phyloP scores from a whole-genome alignment of 495 filamentous ascomycete genomes.

The Recurvomyces mirabilis region DNA sequence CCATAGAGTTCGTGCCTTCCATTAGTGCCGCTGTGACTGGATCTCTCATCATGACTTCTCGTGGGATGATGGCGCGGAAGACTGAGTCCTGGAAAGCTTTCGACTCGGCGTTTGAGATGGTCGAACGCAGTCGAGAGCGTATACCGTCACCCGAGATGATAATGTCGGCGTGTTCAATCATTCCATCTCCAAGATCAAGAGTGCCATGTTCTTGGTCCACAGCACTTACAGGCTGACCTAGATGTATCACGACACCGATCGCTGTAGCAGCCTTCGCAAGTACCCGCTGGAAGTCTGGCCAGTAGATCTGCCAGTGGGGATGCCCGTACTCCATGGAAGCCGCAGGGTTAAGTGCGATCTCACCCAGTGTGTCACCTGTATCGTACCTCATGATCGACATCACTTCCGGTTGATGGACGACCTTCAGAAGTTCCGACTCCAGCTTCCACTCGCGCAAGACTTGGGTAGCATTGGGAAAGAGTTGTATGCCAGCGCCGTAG shows the following conservation, averaged over 20 bases:
- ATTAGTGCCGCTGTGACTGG: conserved; percentile 3
- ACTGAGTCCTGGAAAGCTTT: neutral
- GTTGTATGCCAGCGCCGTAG: conserved; percentile 12
- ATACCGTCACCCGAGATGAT: conserved; percentile 31
- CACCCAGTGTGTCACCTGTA: neutral
- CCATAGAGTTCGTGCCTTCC: neutral
- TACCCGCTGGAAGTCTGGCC: conserved; percentile 45
- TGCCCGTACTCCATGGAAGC: conserved; percentile 31
- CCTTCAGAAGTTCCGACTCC: conserved; percentile 34
- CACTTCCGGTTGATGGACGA: conserved; percentile 33
- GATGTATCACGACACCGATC: conserved; percentile 36
- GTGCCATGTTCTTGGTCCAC: conserved; percentile 23
- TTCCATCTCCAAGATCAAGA: conserved; percentile 9
- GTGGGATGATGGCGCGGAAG: conserved; percentile 3
- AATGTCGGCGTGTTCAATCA: conserved; percentile 22
- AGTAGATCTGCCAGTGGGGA: conserved; percentile 46
- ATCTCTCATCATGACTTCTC: neutral
- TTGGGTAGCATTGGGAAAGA: conserved; percentile 10
- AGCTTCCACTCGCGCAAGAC: conserved; percentile 11
- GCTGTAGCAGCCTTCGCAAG: conserved; percentile 39
- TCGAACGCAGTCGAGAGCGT: conserved; percentile 21
- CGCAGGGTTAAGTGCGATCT: conserved; percentile 6
- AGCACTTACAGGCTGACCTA: conserved; percentile 32
- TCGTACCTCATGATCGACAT: neutral
- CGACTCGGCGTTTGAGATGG: neutral